phyloP scores from a whole-genome alignment of 306 rosid species.

The Rosa persica region DNA sequence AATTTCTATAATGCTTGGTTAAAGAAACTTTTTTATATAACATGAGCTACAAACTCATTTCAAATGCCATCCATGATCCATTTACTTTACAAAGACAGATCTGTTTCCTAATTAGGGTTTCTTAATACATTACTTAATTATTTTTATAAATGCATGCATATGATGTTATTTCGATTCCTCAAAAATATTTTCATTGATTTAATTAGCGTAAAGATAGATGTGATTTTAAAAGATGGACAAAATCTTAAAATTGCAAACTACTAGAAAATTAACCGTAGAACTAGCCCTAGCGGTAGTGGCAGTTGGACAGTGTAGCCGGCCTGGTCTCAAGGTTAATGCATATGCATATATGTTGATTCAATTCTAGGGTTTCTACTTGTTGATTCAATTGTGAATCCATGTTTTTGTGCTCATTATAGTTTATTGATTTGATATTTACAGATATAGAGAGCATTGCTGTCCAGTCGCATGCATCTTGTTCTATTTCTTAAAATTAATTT shows the following conservation, averaged over 20 bases:
- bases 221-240: too few species aligned
- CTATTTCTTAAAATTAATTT: background rate
- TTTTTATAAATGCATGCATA: too few species aligned
- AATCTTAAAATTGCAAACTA: too few species aligned
- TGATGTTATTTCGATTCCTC: too few species aligned
- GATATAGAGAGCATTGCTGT: constrained; percentile 3
- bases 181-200: too few species aligned
- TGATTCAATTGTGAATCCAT: background rate
- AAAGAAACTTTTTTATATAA: background rate
- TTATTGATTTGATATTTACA: background rate
- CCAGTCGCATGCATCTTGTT: background rate
- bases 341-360: background rate
- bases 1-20: background rate
- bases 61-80: too few species aligned
- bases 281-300: background rate
- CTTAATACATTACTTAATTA: too few species aligned
- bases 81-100: too few species aligned
- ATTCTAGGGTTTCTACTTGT: background rate
- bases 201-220: too few species aligned
- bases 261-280: background rate
- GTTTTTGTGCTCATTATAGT: background rate
- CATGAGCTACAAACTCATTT: background rate
- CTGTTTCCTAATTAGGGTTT: too few species aligned
- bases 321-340: background rate
- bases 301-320: background rate